Evolutionary conservation across 1,284 basidiomycete species (phyloP).

Genomic region (Wolfiporia cocos): DNA sequence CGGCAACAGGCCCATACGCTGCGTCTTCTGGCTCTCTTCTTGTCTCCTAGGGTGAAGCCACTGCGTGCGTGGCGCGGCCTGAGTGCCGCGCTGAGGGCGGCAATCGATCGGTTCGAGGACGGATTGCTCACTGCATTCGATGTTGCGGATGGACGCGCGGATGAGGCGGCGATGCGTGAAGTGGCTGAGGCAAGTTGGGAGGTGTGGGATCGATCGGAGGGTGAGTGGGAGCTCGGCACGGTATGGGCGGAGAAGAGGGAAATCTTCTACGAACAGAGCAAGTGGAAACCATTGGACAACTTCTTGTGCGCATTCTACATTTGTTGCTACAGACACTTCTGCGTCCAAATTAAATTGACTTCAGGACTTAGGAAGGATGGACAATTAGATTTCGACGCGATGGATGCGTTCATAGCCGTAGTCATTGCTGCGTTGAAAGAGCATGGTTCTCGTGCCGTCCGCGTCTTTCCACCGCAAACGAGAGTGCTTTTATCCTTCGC

Average conservation of each 20-base stretch:
- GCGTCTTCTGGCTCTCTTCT: conserved; percentile 66
- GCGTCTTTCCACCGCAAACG: conserved; percentile 80
- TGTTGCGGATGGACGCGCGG: conserved; percentile 61
- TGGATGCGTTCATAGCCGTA: conserved; percentile 85
- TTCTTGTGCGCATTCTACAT: conserved; percentile 68
- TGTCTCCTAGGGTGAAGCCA: conserved; percentile 63
- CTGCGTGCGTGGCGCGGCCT: conserved; percentile 57
- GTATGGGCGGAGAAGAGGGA: conserved; percentile 93
- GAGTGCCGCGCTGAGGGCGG: conserved; percentile 62
- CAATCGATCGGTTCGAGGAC: conserved; percentile 86
- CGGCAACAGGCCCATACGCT: conserved; percentile 55
- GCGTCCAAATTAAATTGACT: conserved; percentile 1
- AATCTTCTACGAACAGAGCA: conserved; percentile 83
- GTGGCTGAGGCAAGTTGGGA: conserved; percentile 83
- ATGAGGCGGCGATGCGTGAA: conserved; percentile 72
- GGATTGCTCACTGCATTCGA: conserved; percentile 82
- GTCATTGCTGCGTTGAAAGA: conserved; percentile 61
- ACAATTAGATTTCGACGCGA: conserved; percentile 79
- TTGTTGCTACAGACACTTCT: too few species aligned
- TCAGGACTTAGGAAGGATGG: conserved; percentile 32
- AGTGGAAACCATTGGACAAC: conserved; percentile 80
- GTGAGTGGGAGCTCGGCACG: conserved; percentile 88
- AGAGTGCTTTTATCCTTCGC: conserved; percentile 73
- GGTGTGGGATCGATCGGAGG: conserved; percentile 40
- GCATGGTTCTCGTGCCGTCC: conserved; percentile 75